These are phyloP conservation scores for Aphanocladium album DNA, from an alignment of 2,329 filamentous ascomycete genomes.

Conservation along the genomic window DNA sequence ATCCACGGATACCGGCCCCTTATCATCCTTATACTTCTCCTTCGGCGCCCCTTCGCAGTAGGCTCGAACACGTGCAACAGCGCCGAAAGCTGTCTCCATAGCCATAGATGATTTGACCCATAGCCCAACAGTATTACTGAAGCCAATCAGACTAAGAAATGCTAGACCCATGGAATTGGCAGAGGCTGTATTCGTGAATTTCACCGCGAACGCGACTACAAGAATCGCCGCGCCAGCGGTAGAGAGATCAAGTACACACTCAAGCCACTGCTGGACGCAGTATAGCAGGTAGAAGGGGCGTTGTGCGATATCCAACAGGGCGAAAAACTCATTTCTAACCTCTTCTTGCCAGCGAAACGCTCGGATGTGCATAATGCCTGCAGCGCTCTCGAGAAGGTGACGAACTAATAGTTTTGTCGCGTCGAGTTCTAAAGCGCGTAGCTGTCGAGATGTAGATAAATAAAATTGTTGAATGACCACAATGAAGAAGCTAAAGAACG, in stretches of 20 bases:
- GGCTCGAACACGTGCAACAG: not conserved
- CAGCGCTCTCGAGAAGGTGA: conserved; percentile 37
- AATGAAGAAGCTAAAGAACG: conserved; percentile 19
- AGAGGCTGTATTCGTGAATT: not conserved
- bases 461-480: conserved; percentile 28
- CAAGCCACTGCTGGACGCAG: conserved; percentile 51
- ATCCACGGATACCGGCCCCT: not conserved
- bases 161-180: not conserved
- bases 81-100: not conserved
- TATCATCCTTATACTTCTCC: not conserved
- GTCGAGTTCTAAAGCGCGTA: conserved; percentile 32
- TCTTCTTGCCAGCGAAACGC: conserved; percentile 48
- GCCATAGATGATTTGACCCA: not conserved
- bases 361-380: conserved; percentile 44
- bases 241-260: conserved; percentile 39
- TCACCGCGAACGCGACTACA: not conserved
- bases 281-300: conserved; percentile 50
- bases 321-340: conserved; percentile 37
- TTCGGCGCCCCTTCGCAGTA: not conserved
- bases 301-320: conserved; percentile 46
- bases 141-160: too few species aligned
- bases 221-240: not conserved
- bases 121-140: not conserved
- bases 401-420: conserved; percentile 28
- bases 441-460: conserved; percentile 30